A percentile compares a stretch with the other conserved stretches of the same genome.
These are phyloP conservation scores for Metschnikowia orientalis DNA, from an alignment of 805 yeast genomes.

Conservation along the genomic window DNA sequence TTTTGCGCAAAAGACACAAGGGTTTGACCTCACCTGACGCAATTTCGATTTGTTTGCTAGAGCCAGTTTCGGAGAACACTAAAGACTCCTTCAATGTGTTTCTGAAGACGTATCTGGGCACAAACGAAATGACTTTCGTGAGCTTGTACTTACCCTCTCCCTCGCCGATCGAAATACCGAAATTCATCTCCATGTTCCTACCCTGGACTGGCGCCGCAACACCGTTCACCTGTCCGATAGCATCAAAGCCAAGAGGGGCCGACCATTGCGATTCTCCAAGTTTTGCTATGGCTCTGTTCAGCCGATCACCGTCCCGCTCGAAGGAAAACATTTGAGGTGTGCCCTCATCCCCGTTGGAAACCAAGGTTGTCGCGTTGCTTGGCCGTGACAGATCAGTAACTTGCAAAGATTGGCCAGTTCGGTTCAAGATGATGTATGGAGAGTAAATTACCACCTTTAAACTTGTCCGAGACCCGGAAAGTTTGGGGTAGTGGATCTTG, in stretches of 20 bases:
- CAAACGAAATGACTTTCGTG: constrained; percentile 70
- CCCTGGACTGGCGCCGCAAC: constrained; percentile 43
- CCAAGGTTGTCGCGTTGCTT: constrained; percentile 17
- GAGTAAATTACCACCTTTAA: constrained; percentile 67
- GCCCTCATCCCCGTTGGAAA: constrained; percentile 15
- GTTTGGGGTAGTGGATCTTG: constrained; percentile 57
- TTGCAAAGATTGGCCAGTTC: constrained; percentile 64
- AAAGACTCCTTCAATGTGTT: constrained; percentile 57
- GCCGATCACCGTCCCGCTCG: constrained; percentile 50
- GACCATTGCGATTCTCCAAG: constrained; percentile 72
- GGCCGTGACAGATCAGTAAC: constrained; percentile 50
- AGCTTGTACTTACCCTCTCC: constrained; percentile 81
- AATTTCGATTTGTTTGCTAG: constrained; percentile 46
- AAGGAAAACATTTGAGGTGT: constrained; percentile 84
- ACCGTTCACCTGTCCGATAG: constrained; percentile 77
- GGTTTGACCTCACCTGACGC: constrained; percentile 49
- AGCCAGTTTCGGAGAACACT: constrained; percentile 63
- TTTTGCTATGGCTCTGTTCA: constrained; percentile 61
- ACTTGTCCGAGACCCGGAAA: constrained; percentile 51
- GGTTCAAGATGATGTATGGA: constrained; percentile 79
- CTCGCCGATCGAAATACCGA: constrained; percentile 72
- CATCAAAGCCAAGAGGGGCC: constrained; percentile 75
- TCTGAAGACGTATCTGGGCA: constrained; percentile 77
- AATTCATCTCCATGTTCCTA: constrained; percentile 56
- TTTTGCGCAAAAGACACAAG: constrained; percentile 57